Conservation (phyloP, 179 eudicot genomes). For the Camellia oleifera region DNA sequence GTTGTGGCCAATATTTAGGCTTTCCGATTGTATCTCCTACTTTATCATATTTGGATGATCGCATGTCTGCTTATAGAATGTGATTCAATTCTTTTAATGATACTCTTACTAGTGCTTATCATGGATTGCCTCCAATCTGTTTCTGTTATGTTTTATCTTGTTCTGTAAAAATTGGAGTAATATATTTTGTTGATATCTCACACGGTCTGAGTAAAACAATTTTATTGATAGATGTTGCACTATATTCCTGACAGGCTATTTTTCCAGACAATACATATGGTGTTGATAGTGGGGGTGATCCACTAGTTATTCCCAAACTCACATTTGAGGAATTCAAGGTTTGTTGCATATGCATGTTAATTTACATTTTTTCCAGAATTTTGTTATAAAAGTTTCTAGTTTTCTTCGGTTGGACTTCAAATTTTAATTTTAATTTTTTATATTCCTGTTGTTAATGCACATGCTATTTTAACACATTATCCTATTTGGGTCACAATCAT, state of each 20-base stretch:
- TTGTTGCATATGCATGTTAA: constrained; percentile 16
- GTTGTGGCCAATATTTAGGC: not conserved
- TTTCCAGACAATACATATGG: constrained; percentile 94
- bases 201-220: no score
- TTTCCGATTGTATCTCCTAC: not conserved
- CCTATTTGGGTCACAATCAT: no score
- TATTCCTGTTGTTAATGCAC: not conserved
- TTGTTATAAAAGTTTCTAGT: not conserved
- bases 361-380: not conserved
- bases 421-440: not conserved
- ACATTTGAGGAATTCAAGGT: constrained; percentile 96
- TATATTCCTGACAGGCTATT: constrained; percentile 57
- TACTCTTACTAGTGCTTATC: not conserved
- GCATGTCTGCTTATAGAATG: not conserved
- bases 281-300: constrained; percentile 99
- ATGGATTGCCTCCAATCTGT: not conserved
- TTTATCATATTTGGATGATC: not conserved
- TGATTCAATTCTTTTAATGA: not conserved
- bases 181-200: not conserved
- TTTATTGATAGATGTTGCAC: constrained; percentile 9
- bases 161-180: not conserved
- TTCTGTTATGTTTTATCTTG: not conserved
- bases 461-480: not conserved
- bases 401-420: not conserved
- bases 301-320: constrained; percentile 86